Conservation (phyloP, 2,329 filamentous ascomycete genomes). For the Pseudogymnoascus sp. region DNA sequence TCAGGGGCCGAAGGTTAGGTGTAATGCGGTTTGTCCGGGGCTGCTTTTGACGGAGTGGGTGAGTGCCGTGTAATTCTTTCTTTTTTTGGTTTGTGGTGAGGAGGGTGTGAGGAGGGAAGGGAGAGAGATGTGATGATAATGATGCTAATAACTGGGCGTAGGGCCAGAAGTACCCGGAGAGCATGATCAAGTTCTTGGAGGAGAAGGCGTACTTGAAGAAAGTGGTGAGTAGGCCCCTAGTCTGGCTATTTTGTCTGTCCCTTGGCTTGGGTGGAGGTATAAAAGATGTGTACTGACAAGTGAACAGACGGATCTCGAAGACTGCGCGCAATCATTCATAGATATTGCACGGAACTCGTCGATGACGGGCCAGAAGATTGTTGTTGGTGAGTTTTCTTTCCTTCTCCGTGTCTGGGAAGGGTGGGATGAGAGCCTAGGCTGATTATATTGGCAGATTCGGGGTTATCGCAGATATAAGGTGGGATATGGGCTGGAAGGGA, state of each 20-base stretch:
- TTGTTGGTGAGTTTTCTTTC: slow-evolving; percentile 21
- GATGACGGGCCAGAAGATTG: slow-evolving; percentile 28
- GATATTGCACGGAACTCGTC: slow-evolving; percentile 42
- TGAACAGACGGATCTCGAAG: slow-evolving; percentile 38
- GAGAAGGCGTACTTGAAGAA: slow-evolving; percentile 46
- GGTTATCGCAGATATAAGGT: background rate
- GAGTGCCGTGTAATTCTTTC: slow-evolving; percentile 17
- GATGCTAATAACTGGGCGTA: slow-evolving; percentile 13
- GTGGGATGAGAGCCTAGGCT: background rate
- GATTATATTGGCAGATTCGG: background rate
- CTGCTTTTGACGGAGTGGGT: slow-evolving; percentile 59
- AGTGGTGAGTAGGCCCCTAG: slow-evolving; percentile 32
- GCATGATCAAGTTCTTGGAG: slow-evolving; percentile 40
- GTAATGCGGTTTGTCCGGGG: slow-evolving; percentile 58
- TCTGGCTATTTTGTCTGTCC: too few species aligned
- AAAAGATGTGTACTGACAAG: slow-evolving; percentile 8
- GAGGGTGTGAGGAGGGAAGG: background rate
- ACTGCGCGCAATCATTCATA: slow-evolving; percentile 47
- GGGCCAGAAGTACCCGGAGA: slow-evolving; percentile 45
- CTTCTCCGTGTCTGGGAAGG: too few species aligned
- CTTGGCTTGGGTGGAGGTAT: background rate
- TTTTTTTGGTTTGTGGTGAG: background rate
- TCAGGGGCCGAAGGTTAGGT: slow-evolving; percentile 52
- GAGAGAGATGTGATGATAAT: background rate
- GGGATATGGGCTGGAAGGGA: background rate